These are phyloP conservation scores for Cercospora sp. DNA, from an alignment of 2,329 filamentous ascomycete species.

Conservation along the genomic window DNA sequence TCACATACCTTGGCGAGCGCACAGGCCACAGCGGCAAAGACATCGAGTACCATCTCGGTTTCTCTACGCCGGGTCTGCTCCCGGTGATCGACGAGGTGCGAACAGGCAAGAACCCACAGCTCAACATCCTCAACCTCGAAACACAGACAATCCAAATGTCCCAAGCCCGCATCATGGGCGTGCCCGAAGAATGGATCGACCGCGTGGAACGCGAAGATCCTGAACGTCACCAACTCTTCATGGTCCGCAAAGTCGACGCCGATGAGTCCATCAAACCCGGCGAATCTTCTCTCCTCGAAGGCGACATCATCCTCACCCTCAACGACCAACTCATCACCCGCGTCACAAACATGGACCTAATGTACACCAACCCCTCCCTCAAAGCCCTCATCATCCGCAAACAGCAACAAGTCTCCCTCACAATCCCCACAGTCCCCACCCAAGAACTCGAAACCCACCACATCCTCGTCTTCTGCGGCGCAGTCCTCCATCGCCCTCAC, in stretches of 20 bases:
- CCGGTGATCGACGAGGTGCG: conserved; percentile 88
- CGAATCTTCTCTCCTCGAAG: conserved; percentile 65
- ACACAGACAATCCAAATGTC: conserved; percentile 95
- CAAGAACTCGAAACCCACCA: conserved; percentile 90
- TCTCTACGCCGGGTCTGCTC: conserved; percentile 83
- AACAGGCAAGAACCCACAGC: conserved; percentile 71
- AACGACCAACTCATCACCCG: conserved; percentile 92
- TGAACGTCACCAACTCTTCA: conserved; percentile 93
- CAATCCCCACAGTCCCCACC: conserved; percentile 81
- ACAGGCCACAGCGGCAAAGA: conserved; percentile 77
- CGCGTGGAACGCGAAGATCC: conserved; percentile 86
- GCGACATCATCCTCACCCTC: conserved; percentile 86
- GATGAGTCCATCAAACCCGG: conserved; percentile 47
- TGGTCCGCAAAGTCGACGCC: conserved; percentile 87
- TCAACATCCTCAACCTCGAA: conserved; percentile 91
- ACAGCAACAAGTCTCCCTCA: conserved; percentile 73
- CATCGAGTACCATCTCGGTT: conserved; percentile 92
- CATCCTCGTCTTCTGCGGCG: conserved; percentile 92
- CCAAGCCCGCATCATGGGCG: conserved; percentile 94
- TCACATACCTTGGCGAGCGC: conserved; percentile 93
- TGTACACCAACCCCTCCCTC: conserved; percentile 85
- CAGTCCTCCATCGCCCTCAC: conserved; percentile 87
- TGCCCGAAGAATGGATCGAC: conserved; percentile 92
- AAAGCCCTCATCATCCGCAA: conserved; percentile 86
- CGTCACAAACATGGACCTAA: conserved; percentile 88